Base-by-base conservation (phyloP, 1,284 basidiomycete species). In the Tilletia caries region DNA sequence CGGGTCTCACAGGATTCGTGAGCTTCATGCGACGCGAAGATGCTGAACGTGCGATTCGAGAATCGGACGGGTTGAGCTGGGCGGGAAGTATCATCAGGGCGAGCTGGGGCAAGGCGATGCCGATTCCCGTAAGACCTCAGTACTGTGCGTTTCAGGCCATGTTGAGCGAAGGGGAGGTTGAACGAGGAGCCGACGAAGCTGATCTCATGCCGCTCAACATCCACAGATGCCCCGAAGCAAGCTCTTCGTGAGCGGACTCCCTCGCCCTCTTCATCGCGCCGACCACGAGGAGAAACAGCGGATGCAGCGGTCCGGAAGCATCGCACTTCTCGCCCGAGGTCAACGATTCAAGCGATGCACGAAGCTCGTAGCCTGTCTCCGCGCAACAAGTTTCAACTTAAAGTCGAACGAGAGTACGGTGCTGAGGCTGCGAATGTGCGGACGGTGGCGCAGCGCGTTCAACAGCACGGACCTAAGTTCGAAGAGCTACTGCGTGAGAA, bases 81-180 rank as follows among this genome's bases (percentile, higher is more conserved):
- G 91, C 91, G 69, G 94, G 93, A 0, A 90, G 87, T 46, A 83
- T 91, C 29, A 85, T 98, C 23, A 88, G 91, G 32, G 91, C 95
- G 18, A 92, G 93, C 23, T 98, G 95, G 95, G 95, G 94, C 77
- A 98, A 97, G 83, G 91, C 92, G 1, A 92, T 98, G 20, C 90
- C 92, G 6, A 86, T 95, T 66, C 93, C 91, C 18, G 84, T 87
- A 0, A 89, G 89, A 79, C 87, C 94, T 1, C 85, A 91, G 75
- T 96, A 86, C 87, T 44, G 82, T 41, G 44, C 15, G 92, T 92
- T 79, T 82, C 90, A 82, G 34, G 13, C 15, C 52, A 54, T n/a
- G n/a, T n/a, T n/a, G n/a, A n/a, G n/a, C n/a, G n/a, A n/a, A n/a
- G n/a, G n/a, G n/a, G n/a, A n/a, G n/a, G n/a, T n/a, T n/a, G n/a